Conservation (phyloP, 371 early-diverging fungal genomes). For the Chytridiales sp. region DNA sequence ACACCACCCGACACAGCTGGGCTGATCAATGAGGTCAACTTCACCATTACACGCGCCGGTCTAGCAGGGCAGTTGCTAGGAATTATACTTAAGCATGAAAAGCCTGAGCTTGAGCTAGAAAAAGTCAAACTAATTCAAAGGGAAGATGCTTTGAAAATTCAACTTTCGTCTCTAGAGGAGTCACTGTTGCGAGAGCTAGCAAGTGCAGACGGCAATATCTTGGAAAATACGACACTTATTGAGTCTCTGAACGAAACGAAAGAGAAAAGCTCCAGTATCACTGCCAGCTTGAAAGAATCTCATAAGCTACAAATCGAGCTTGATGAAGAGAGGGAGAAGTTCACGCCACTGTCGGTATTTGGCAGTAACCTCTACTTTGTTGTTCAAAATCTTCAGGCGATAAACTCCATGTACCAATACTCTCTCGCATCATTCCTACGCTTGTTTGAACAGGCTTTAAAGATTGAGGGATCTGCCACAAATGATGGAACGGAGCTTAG, state of each 20-base stretch:
- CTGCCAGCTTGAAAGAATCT: conserved; percentile 45
- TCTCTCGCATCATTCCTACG: conserved; percentile 45
- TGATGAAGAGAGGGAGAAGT: conserved; percentile 52
- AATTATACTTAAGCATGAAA: conserved; percentile 51
- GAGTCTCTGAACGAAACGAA: conserved; percentile 60
- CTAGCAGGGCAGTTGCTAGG: conserved; percentile 52
- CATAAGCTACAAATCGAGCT: conserved; percentile 42
- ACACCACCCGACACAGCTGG: conserved; percentile 41
- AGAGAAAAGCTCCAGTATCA: conserved; percentile 49
- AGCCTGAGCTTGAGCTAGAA: conserved; percentile 52
- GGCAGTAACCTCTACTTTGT: conserved; percentile 51
- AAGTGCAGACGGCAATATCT: conserved; percentile 53
- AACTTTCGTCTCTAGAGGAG: conserved; percentile 61
- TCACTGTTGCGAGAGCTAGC: conserved; percentile 55
- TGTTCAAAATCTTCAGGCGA: conserved; percentile 37
- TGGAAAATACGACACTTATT: conserved; percentile 55
- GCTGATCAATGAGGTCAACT: conserved; percentile 47
- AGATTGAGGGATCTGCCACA: conserved; percentile 30
- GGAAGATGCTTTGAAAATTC: conserved; percentile 61
- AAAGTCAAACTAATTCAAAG: conserved; percentile 48
- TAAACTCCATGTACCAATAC: conserved; percentile 57
- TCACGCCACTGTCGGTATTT: conserved; percentile 40
- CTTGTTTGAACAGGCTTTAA: conserved; percentile 44
- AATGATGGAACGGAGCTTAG: conserved; percentile 46
- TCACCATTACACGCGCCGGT: conserved; percentile 52